Percentiles rank a stretch among this genome's conserved stretches.
Evolutionary conservation across 176 grass and related monocot genomes (phyloP).

Genomic region (Alloteropsis semialata): DNA sequence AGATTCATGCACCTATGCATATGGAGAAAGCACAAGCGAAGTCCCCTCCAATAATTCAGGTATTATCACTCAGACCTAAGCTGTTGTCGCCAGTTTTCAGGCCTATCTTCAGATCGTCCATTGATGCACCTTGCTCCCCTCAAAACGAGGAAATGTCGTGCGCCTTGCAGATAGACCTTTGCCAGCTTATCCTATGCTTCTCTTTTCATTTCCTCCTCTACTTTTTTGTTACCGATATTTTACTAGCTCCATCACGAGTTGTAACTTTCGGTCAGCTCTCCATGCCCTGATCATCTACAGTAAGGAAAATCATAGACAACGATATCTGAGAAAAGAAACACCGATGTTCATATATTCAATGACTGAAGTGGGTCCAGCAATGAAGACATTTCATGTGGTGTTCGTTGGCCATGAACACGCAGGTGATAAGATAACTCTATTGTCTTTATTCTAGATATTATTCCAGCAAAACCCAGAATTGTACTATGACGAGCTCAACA

Average conservation of each 20-base stretch:
- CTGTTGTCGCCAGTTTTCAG: slow-evolving; percentile 39
- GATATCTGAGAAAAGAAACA: slow-evolving; percentile 24
- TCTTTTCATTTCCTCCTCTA: slow-evolving; percentile 16
- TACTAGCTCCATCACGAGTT: slow-evolving; percentile 21
- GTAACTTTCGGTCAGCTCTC: slow-evolving; percentile 7
- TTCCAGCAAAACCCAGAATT: slow-evolving; percentile 1
- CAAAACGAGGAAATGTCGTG: slow-evolving; percentile 28
- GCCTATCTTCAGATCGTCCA: slow-evolving; percentile 28
- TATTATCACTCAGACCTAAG: slow-evolving; percentile 37
- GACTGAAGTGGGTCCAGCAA: slow-evolving; percentile 17
- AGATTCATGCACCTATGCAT: slow-evolving; percentile 43
- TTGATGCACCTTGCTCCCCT: slow-evolving; percentile 26
- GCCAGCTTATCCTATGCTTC: slow-evolving; percentile 24
- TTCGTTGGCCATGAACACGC: not conserved
- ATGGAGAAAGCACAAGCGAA: slow-evolving; percentile 49
- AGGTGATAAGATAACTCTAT: slow-evolving; percentile 20
- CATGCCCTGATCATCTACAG: slow-evolving; percentile 24
- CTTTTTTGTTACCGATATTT: slow-evolving; percentile 6
- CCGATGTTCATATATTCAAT: slow-evolving; percentile 27
- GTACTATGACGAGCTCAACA: slow-evolving; percentile 15
- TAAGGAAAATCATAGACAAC: slow-evolving; percentile 16
- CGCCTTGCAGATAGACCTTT: slow-evolving; percentile 29
- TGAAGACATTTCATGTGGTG: slow-evolving; percentile 44
- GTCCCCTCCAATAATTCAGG: slow-evolving; percentile 49
- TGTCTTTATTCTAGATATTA: not conserved